Conservation (phyloP, 495 filamentous ascomycete species). For the Wilcoxina mikolae region DNA sequence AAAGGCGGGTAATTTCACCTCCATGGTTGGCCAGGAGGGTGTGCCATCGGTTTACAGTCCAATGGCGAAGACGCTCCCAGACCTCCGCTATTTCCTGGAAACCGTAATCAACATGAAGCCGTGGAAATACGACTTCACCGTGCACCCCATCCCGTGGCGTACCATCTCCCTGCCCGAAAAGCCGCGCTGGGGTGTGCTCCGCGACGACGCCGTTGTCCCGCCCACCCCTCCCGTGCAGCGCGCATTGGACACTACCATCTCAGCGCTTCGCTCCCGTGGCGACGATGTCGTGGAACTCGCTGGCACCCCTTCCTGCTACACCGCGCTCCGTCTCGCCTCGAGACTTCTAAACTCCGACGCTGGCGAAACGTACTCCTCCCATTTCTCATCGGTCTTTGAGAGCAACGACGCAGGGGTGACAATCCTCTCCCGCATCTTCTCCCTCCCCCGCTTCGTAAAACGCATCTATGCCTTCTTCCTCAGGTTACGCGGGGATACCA, state of each 20-base stretch:
- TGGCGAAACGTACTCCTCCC: slow-evolving; percentile 53
- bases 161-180: slow-evolving; percentile 27
- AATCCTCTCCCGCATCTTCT: slow-evolving; percentile 56
- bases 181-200: slow-evolving; percentile 56
- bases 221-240: slow-evolving; percentile 72
- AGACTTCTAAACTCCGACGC: slow-evolving; percentile 79
- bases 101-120: slow-evolving; percentile 69
- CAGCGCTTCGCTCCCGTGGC: slow-evolving; percentile 51
- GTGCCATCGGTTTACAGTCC: slow-evolving; percentile 71
- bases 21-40: slow-evolving; percentile 90
- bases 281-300: slow-evolving; percentile 63
- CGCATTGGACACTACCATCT: slow-evolving; percentile 55
- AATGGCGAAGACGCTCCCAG: slow-evolving; percentile 77
- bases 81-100: slow-evolving; percentile 74
- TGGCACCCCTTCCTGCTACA: slow-evolving; percentile 35
- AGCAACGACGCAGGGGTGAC: slow-evolving; percentile 64
- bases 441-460: slow-evolving; percentile 59
- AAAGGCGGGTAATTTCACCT: slow-evolving; percentile 67
- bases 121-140: slow-evolving; percentile 79
- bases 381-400: slow-evolving; percentile 54
- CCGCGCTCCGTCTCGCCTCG: slow-evolving; percentile 65
- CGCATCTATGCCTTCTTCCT: slow-evolving; percentile 82
- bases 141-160: slow-evolving; percentile 75
- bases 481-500: slow-evolving; percentile 52
- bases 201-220: slow-evolving; percentile 72